Conservation (phyloP, 306 rosid genomes). For the Sesbania bispinosa region DNA sequence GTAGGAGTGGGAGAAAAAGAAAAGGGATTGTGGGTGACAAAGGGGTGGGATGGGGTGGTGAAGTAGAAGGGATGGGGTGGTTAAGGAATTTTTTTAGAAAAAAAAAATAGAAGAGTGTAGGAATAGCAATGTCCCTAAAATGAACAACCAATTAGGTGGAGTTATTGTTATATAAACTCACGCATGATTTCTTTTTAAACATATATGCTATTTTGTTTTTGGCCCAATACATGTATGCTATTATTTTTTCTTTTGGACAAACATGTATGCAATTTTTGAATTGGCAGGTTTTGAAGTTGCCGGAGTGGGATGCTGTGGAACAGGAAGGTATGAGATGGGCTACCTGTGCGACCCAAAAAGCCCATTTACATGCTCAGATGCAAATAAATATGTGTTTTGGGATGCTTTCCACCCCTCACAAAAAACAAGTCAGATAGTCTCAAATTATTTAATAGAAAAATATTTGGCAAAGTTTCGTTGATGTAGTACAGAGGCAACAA, state of each 20-base stretch:
- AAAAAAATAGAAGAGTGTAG: too few relatives aligned
- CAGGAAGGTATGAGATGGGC: constrained; percentile 42
- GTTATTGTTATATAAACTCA: too few relatives aligned
- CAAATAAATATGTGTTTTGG: constrained; percentile 49
- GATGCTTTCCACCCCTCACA: constrained; percentile 53
- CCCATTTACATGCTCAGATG: constrained; percentile 38
- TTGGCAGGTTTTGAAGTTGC: constrained; percentile 40
- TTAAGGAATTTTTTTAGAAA: too few relatives aligned
- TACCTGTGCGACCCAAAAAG: constrained; percentile 31
- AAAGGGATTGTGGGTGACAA: too few relatives aligned
- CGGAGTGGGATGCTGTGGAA: constrained; percentile 41
- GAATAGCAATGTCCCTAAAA: too few relatives aligned
- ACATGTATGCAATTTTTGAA: not conserved
- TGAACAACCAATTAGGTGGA: too few relatives aligned
- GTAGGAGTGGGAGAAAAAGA: too few relatives aligned
- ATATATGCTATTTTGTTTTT: too few relatives aligned
- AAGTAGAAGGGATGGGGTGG: too few relatives aligned
- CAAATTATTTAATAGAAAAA: constrained; percentile 17
- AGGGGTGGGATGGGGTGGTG: too few relatives aligned
- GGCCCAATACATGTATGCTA: not conserved
- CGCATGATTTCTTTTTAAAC: too few relatives aligned
- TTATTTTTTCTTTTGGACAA: too few relatives aligned
- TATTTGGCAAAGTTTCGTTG: constrained; percentile 23
- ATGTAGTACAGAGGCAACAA: not conserved
- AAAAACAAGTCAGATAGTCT: constrained; percentile 33